Base-by-base conservation (phyloP, 805 yeast genomes). In the Metschnikowia chrysomelidarum region DNA sequence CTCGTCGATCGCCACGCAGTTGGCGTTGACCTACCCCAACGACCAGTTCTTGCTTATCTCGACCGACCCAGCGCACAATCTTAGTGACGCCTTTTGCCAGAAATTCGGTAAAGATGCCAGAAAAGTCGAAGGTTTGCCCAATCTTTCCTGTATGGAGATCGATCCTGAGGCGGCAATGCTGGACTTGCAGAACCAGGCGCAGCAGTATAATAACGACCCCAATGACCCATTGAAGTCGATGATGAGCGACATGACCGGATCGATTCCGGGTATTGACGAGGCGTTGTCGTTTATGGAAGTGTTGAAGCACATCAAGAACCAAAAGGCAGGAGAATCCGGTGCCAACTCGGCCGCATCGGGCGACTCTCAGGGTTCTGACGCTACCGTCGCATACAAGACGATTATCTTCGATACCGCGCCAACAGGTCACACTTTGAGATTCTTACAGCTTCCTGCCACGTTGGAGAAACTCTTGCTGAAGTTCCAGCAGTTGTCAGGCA, bases 351-450 rank as follows among this genome's bases (percentile, higher is more conserved):
- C 46, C 19, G 46, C 47, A 19, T 57, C 46, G 10, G 38, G 21
- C 18, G 46, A 40, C 20, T 42, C 36, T 27, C 71, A 71, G 30
- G n/a, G n/a, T n/a, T n/a, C n/a, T n/a, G 45, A 41, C 6, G 34
- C 33, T 17, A 37, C 47, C 30, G 34, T 55, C 10, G 42, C 59
- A 19, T 93, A 84, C 59, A 87, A 85, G 49, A 87, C 95, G 7
- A 89, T 93, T 47, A 87, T 93, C 48, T 93, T 93, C 55, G 99
- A 93, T 62, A 93, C 99, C n/a, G 98, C 99, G 0, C 99, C 99
- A 51, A 93, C 99, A 0, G 99, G 99, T 23, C 99, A 93, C 64
- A 93, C 98, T 2, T 71, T 93, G 51, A 78, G 99, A 54, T 93
- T 93, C 62, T 72, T 93, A 59, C 96, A 89, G 63, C 77, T 93